Evolutionary conservation across 2,329 filamentous ascomycete genomes (phyloP), one percentile per base, ranked within the genome.

Genomic region (Colletotrichum graminicola): DNA sequence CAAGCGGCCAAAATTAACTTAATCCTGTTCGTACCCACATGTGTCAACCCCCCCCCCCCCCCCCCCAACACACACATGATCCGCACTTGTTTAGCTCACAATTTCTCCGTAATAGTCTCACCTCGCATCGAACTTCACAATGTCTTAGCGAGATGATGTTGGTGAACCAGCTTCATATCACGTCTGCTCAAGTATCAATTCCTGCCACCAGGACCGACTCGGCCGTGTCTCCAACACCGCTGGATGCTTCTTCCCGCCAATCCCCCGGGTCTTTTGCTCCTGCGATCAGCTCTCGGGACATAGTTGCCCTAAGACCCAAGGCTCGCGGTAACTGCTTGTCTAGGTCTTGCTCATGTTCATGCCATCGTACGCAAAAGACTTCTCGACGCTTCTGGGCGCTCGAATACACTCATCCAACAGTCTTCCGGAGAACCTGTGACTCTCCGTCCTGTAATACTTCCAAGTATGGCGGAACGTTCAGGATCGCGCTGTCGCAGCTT

Each of bases 371-470:
- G 10, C 16, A 21, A 11, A 55, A 16, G 10, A 47, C 56, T 0
- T 45, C 21, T 16, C 26, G 62, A 10, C 67, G 67, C 1, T 66
- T 66, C 4, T 70, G 67, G 67, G 55, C 67, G 10, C 34, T 70
- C 23, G 67, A 70, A n/a, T 66, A 66, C 41, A 61, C 47, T 1
- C 39, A 39, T 5, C 18, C 26, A 5, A 34, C 26, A 0, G 0
- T 39, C 29, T 23, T 55, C 0, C 23, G 32, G 41, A 21, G 62
- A 4, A 51, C 54, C 1, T 70, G 67, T 26, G 49, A 70, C 8
- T 8, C 26, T 11, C 7, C n/a, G 7, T 39, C 39, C 2, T 70
- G 67, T 4, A 39, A 61, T 6, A 6, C 47, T 3, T 10, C 47
- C 5, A 61, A 26, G 21, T 66, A 47, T n/a, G 67, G 67, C 0